phyloP scores from a whole-genome alignment of 352 stramenopile species.

The Hyaloperonospora brassicae region DNA sequence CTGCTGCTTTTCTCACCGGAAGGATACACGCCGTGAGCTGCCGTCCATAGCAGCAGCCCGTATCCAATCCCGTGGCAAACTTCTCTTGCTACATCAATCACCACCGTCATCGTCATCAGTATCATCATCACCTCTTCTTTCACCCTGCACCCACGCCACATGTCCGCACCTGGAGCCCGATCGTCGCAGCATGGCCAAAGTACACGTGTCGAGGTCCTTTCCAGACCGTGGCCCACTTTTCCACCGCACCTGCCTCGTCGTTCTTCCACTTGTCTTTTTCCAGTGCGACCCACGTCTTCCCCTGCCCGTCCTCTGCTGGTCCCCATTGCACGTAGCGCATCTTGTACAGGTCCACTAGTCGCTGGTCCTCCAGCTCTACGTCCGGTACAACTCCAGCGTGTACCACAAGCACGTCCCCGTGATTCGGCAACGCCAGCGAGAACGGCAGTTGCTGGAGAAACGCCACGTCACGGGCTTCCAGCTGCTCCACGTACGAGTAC shows the following conservation, averaged over 20 bases:
- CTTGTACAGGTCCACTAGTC: conserved; percentile 87
- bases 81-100: conserved; percentile 49
- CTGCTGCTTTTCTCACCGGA: conserved; percentile 33
- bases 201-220: conserved; percentile 70
- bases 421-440: conserved; percentile 53
- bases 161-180: conserved; percentile 63
- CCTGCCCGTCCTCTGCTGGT: conserved; percentile 20
- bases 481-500: conserved; percentile 62
- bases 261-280: conserved; percentile 28
- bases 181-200: conserved; percentile 88
- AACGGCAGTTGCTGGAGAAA: conserved; percentile 78
- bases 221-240: conserved; percentile 78
- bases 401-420: conserved; percentile 47
- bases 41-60: conserved; percentile 86
- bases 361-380: conserved; percentile 72
- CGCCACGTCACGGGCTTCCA: conserved; percentile 47
- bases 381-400: conserved; percentile 64
- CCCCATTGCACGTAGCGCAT: conserved; percentile 70
- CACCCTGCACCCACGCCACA: not conserved
- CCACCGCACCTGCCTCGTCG: conserved; percentile 18
- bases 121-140: conserved; percentile 1
- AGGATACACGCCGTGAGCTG: conserved; percentile 84
- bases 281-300: conserved; percentile 18
- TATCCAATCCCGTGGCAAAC: conserved; percentile 88
- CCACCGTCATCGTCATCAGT: too few relatives aligned